Evolutionary conservation across 2,329 filamentous ascomycete genomes (phyloP).

Genomic region (Talaromyces sp.): DNA sequence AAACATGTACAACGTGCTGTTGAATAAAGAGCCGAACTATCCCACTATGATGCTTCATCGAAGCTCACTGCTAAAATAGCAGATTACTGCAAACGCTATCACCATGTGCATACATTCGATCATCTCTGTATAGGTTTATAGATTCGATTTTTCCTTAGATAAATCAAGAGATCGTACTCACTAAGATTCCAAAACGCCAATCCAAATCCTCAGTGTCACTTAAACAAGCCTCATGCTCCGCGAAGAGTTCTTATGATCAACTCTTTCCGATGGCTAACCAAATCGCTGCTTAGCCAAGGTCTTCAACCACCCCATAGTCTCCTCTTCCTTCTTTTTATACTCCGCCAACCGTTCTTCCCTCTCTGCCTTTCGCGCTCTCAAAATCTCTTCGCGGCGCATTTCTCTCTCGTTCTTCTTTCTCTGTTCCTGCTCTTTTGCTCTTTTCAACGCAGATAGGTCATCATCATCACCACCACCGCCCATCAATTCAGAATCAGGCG

Average conservation of each 20-base stretch:
- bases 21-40: too few species aligned
- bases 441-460: slow-evolving; percentile 58
- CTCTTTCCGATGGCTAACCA: slow-evolving; percentile 44
- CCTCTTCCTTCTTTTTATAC: slow-evolving; percentile 71
- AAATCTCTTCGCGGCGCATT: slow-evolving; percentile 72
- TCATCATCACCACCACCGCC: slow-evolving; percentile 57
- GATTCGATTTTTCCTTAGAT: background rate
- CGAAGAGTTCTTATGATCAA: background rate
- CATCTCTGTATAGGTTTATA: background rate
- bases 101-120: background rate
- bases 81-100: background rate
- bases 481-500: slow-evolving; percentile 72
- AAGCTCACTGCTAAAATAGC: background rate
- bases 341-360: slow-evolving; percentile 68
- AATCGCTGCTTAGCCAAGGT: slow-evolving; percentile 74
- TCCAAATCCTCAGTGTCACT: background rate
- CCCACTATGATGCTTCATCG: background rate
- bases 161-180: background rate
- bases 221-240: background rate
- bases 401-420: slow-evolving; percentile 79
- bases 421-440: slow-evolving; percentile 59
- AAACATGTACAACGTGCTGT: background rate
- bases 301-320: slow-evolving; percentile 75
- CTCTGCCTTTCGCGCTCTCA: slow-evolving; percentile 69
- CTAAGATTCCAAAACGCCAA: background rate